Percentiles rank a stretch among this genome's conserved stretches.
These are phyloP conservation scores for Syzygium aromaticum DNA, from an alignment of 345 rosid species.

Conservation along the genomic window DNA sequence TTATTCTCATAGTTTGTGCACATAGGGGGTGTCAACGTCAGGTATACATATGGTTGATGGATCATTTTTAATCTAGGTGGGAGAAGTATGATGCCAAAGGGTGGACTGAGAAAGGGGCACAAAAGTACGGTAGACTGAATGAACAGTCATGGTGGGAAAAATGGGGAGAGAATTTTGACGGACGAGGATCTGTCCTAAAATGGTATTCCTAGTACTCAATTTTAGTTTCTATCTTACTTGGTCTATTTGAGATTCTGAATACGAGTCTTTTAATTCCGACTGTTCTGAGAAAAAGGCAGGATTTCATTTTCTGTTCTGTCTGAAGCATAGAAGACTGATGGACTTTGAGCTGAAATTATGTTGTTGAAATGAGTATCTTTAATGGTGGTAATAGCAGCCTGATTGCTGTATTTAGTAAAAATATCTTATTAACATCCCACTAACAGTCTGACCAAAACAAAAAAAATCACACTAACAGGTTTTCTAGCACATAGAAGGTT, in stretches of 20 bases:
- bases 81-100: conserved; percentile 99
- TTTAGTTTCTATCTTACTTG: neutral
- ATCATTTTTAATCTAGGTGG: conserved; percentile 57
- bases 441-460: neutral
- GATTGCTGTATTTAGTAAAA: neutral
- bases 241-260: neutral
- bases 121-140: conserved; percentile 89
- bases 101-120: conserved; percentile 98
- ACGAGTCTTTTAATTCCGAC: neutral
- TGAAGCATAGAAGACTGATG: neutral
- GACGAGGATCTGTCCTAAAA: conserved; percentile 96
- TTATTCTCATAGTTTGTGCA: neutral
- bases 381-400: neutral
- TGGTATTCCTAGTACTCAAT: conserved; percentile 36
- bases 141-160: conserved; percentile 99
- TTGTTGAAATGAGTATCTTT: neutral
- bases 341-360: neutral
- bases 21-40: neutral
- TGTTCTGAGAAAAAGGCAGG: neutral
- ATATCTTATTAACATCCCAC: neutral
- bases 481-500: neutral
- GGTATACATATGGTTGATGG: neutral
- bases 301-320: neutral
- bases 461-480: neutral
- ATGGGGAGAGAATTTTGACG: conserved; percentile 99